Conservation (phyloP, 257 asterid genomes). For the Nicotiana attenuata region DNA sequence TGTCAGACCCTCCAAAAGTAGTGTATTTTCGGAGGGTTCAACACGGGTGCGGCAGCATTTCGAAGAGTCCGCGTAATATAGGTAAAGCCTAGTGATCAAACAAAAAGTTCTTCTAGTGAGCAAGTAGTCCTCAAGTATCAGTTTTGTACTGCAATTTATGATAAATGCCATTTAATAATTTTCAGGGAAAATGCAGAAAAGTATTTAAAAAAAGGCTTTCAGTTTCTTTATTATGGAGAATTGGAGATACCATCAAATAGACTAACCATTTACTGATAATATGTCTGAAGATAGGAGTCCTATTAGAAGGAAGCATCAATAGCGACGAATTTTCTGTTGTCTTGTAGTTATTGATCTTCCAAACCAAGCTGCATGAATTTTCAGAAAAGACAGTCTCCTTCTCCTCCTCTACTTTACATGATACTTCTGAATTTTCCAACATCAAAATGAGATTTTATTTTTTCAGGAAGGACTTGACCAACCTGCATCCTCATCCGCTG, state of each 20-base stretch:
- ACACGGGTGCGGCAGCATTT: no score
- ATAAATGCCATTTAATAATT: background rate
- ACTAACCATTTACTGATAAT: background rate
- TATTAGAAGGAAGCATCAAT: background rate
- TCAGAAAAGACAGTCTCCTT: background rate
- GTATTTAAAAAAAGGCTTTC: no score
- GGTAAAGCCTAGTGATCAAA: background rate
- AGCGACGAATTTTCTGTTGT: no score
- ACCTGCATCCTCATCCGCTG: conserved; percentile 24
- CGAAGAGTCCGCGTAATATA: no score
- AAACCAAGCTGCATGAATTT: background rate
- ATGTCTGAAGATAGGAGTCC: background rate
- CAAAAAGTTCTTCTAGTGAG: background rate
- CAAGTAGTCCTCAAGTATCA: background rate
- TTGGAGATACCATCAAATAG: background rate
- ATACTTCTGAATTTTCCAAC: background rate
- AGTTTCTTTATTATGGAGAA: background rate
- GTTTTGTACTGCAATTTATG: background rate
- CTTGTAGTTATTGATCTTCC: no score
- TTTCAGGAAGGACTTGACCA: conserved; percentile 63
- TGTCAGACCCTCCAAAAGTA: no score
- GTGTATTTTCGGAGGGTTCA: no score
- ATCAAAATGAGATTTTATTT: background rate
- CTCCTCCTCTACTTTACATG: background rate
- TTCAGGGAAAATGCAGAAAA: background rate